Base-by-base conservation (phyloP, 768 basidiomycete genomes). In the Macrolepiota dolichaula region DNA sequence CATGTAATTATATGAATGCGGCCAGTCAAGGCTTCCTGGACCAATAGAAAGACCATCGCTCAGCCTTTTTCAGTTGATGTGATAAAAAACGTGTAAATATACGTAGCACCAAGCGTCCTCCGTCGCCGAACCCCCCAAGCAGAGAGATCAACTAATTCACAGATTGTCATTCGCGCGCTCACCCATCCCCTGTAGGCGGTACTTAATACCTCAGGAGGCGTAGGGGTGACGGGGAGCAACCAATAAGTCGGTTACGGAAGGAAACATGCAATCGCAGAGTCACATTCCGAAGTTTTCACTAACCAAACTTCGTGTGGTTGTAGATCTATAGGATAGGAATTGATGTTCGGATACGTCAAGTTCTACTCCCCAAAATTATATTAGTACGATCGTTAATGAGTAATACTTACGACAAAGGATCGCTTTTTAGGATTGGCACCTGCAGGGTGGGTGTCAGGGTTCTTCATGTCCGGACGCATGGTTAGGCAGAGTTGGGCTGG, bases 401-500 rank as follows among this genome's bases (percentile, higher is more conserved):
- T 36, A n/a, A 35, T 19, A 35, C 38, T 53, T 46, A 46, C 58
- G 40, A 52, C 4, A 53, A 22, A n/a, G 12, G 24, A 17, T 36
- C 53, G 44, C n/a, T 36, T 50, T 36, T 38, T 11, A 6, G 46
- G 5, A n/a, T 44, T 19, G 42, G 1, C 42, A 44, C 42, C 3
- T 9, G 10, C 42, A 44, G 42, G 42, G 42, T 5, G 19, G 17
- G 19, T 22, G 29, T 3, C 47, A 49, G 55, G 42, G 42, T 36
- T 15, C 10, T 42, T 44, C 19, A 54, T 27, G 19, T 13, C 29
- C 38, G 37, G 35, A 29, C 27, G 27, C 19, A 44, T 22, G 42
- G 7, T 42, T 52, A 51, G 2, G 58, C 51, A 59, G 46, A 40
- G 59, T 60, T 60, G 51, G 59, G 42, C 24, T 51, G 4, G 40